Evolutionary conservation across 2,329 filamentous ascomycete species (phyloP).

Genomic region (Madurella mycetomatis): DNA sequence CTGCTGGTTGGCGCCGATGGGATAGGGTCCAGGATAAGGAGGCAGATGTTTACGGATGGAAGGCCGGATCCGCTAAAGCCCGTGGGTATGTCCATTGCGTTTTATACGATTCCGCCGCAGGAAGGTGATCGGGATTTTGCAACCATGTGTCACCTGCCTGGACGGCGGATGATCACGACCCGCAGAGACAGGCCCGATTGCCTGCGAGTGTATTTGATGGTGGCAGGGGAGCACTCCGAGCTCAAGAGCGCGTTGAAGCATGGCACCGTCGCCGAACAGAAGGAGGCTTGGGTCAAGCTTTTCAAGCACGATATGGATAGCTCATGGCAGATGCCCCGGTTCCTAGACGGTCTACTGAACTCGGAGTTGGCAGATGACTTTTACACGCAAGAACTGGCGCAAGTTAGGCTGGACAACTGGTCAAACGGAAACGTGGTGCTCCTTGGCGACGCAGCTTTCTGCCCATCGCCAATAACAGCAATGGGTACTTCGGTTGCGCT

Average conservation of each 20-base stretch:
- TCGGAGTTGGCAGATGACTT: conserved; percentile 40
- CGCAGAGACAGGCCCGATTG: conserved; percentile 36
- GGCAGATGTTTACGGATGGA: conserved; percentile 28
- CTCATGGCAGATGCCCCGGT: conserved; percentile 41
- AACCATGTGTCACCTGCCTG: conserved; percentile 24
- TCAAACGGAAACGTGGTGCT: conserved; percentile 44
- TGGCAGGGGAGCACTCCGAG: conserved; percentile 24
- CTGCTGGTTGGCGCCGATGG: conserved; percentile 53
- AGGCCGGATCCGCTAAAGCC: conserved; percentile 9
- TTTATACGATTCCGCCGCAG: conserved; percentile 32
- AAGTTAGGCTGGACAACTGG: conserved; percentile 43
- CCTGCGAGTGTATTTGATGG: conserved; percentile 37
- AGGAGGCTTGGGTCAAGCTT: conserved; percentile 35
- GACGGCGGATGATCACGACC: conserved; percentile 33
- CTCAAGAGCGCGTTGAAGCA: conserved; percentile 28
- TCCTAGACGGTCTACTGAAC: conserved; percentile 36
- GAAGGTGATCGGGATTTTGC: conserved; percentile 19
- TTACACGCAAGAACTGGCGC: conserved; percentile 41
- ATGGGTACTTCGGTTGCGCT: conserved; percentile 48
- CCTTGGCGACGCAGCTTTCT: conserved; percentile 52
- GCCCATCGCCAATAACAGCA: conserved; percentile 45
- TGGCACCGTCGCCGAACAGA: conserved; percentile 36
- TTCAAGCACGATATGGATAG: conserved; percentile 36
- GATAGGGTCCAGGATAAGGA: conserved; percentile 43
- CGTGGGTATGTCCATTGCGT: conserved; percentile 25